phyloP scores from a whole-genome alignment of 805 yeast species.

The Nakazawaea wickerhamii region DNA sequence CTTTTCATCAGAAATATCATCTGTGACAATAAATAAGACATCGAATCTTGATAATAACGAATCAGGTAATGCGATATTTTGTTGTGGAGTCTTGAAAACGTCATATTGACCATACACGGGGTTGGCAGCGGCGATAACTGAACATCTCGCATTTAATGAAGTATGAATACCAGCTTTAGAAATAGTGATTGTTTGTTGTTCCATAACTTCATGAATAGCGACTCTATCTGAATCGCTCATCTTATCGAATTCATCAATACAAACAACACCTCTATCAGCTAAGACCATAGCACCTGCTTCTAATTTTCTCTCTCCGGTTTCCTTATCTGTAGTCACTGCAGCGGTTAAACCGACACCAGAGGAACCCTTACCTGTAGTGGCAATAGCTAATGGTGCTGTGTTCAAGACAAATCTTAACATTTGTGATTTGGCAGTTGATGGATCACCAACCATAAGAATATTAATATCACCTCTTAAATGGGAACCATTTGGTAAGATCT shows the following conservation, averaged over 20 bases:
- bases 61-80: constrained; percentile 94
- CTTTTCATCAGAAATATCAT: constrained; percentile 79
- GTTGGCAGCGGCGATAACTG: constrained; percentile 96
- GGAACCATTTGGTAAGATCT: constrained; percentile 89
- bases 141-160: constrained; percentile 91
- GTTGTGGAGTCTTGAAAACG: constrained; percentile 91
- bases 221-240: constrained; percentile 97
- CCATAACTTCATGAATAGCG: constrained; percentile 99
- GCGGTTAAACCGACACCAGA: constrained; percentile 99
- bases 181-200: constrained; percentile 96
- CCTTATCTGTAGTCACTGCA: constrained; percentile 93
- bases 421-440: constrained; percentile 97
- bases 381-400: constrained; percentile 92
- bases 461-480: constrained; percentile 98
- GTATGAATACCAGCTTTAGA: constrained; percentile 99
- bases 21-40: constrained; percentile 90
- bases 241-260: constrained; percentile 98
- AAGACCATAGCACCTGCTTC: constrained; percentile 99
- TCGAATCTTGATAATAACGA: constrained; percentile 95
- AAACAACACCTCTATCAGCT: constrained; percentile 95
- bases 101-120: constrained; percentile 97
- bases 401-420: constrained; percentile 89
- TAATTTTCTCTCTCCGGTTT: constrained; percentile 92
- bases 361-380: constrained; percentile 99
- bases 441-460: constrained; percentile 95